Percentiles rank a stretch among this genome's conserved stretches.
phyloP scores from a whole-genome alignment of 1,284 basidiomycete genomes.

The Cutaneotrichosporon sp. region DNA sequence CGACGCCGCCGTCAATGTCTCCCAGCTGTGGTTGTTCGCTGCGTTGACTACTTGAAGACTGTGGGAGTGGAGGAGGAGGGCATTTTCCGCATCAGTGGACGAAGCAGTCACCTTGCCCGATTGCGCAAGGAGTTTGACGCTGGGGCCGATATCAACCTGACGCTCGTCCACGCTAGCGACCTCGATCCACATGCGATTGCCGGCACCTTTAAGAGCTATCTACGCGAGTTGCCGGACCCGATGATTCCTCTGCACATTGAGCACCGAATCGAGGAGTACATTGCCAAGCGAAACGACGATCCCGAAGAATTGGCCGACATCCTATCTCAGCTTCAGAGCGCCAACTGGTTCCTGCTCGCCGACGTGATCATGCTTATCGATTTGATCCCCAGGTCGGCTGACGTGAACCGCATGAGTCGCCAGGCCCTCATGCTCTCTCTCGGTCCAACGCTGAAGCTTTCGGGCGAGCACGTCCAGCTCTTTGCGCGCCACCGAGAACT shows the following conservation, averaged over 20 bases:
- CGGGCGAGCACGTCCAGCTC: constrained; percentile 33
- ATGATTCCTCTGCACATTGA: constrained; percentile 66
- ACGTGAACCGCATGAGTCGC: constrained; percentile 43
- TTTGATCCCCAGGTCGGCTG: constrained; percentile 35
- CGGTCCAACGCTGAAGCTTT: constrained; percentile 41
- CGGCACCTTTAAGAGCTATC: constrained; percentile 56
- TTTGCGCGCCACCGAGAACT: constrained; percentile 28
- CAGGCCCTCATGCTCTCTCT: constrained; percentile 43
- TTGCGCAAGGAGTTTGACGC: constrained; percentile 76
- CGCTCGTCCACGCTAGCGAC: constrained; percentile 67
- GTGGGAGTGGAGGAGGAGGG: constrained; percentile 50
- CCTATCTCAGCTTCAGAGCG: constrained; percentile 35
- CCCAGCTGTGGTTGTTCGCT: constrained; percentile 46
- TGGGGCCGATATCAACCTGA: constrained; percentile 78
- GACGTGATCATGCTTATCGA: constrained; percentile 44
- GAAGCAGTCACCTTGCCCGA: constrained; percentile 60
- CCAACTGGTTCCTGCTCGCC: constrained; percentile 48
- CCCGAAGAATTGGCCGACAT: constrained; percentile 24
- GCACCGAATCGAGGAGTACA: constrained; percentile 63
- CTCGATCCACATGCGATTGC: constrained; percentile 88
- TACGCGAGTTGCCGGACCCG: constrained; percentile 63
- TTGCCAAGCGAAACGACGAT: constrained; percentile 6
- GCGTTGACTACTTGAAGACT: constrained; percentile 46
- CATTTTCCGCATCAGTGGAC: constrained; percentile 49
- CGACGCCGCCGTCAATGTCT: constrained; percentile 33